Base-by-base conservation (phyloP, 331 rosid genomes). In the Dryas integrifolia region DNA sequence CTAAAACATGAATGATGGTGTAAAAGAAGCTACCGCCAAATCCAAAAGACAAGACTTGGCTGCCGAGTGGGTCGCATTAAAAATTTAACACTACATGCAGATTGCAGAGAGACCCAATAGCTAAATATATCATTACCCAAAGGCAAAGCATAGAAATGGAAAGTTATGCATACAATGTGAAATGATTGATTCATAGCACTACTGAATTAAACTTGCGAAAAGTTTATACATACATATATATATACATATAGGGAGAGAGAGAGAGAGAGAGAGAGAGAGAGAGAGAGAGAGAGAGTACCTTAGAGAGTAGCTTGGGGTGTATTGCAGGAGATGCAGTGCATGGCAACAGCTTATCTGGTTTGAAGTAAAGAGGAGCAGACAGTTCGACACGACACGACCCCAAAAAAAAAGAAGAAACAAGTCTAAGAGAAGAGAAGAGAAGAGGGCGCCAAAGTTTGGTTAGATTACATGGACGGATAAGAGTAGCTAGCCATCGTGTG, bases 391-490 rank as follows among this genome's bases (percentile, higher is more conserved):
- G 39, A n/a, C 50, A 46, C 38, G 43, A 53, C 45, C 26, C 65
- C 44, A 13, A 39, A n/a, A 26, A 26, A 5, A 40, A n/a, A 35
- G 26, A 47, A 4, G 2, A 13, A 14, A 16, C 15, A 5, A 4
- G 26, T 8, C 13, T 6, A 5, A 2, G 12, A 56, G 24, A 1
- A 0, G 7, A 67, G 61, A 69, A 40, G 35, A 5, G 50, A 53
- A 40, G 65, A 58, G 55, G 60, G 73, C 69, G 82, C 69, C 65
- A 67, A 79, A 79, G 46, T 35, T 41, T 18, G 40, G 72, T 41
- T 16, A 13, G 65, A 45, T 41, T 16, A 13, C 55, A 45, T 72
- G 79, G 50, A 9, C 73, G 72, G 72, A 74, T 65, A 74, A 74
- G 72, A 74, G 45, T 11, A 18, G n/a, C 13, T 10, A 24, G 53